These are phyloP conservation scores for Pelargonium cotyledonis DNA, from an alignment of 441 rosid genomes.

Conservation along the genomic window DNA sequence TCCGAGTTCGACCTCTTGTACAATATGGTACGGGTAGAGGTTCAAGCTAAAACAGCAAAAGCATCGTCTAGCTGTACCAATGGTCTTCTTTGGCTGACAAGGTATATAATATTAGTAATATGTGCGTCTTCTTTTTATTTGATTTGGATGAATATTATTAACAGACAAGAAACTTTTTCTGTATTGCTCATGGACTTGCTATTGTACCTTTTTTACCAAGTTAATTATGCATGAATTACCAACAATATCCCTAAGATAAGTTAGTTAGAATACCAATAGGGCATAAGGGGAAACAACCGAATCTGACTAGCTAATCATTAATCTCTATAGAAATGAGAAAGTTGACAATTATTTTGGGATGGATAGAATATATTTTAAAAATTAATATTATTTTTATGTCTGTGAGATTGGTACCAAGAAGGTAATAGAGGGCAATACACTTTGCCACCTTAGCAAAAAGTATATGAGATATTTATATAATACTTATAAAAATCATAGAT, in stretches of 20 bases:
- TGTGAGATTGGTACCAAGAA: too few species aligned
- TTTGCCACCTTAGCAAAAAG: background rate
- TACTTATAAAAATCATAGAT: background rate
- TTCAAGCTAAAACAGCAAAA: conserved; percentile 64
- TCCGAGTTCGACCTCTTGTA: conserved; percentile 51
- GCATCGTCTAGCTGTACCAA: conserved; percentile 84
- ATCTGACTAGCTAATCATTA: too few species aligned
- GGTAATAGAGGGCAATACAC: background rate
- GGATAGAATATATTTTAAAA: too few species aligned
- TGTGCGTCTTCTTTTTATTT: background rate
- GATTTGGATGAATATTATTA: too few species aligned
- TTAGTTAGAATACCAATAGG: too few species aligned
- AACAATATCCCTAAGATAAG: too few species aligned
- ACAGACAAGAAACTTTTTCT: background rate
- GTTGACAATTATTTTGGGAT: too few species aligned
- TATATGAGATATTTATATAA: background rate
- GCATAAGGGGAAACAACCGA: too few species aligned
- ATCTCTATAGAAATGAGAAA: too few species aligned
- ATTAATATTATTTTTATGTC: too few species aligned
- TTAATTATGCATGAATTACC: too few species aligned
- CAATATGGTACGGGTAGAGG: conserved; percentile 70
- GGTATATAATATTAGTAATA: conserved; percentile 30
- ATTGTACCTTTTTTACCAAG: background rate
- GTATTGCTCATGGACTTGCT: background rate
- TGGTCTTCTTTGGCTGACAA: conserved; percentile 94